Evolutionary conservation across 2,329 filamentous ascomycete species (phyloP), one percentile per base, ranked within the genome.

Genomic region (Neonectria neomacrospora): DNA sequence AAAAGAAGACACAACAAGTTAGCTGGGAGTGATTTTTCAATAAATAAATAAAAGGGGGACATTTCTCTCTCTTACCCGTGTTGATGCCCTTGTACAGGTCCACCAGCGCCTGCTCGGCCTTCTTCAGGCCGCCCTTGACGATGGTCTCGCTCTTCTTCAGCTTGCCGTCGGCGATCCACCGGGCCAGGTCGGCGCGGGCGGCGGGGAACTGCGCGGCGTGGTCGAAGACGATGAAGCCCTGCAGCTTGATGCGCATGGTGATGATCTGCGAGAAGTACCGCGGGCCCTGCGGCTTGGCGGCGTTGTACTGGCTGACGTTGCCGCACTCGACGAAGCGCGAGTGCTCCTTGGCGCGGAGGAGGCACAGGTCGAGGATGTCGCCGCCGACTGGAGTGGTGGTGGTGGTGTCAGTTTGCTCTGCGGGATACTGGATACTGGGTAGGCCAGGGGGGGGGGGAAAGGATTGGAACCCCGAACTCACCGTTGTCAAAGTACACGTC

Each of bases 211-310:
- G 82, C 61, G 85, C 80, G 8, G 76, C 78, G 71, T 85, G 92
- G 75, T 94, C 91, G 57, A 92, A 86, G 42, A 93, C 86, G 67
- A 94, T 90, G 77, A 94, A 94, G 0, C 90, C 90, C 77, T 90
- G 84, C 82, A 92, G 86, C 61, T 80, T 84, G 74, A 89, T 85
- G 64, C 86, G 79, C 82, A 86, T 87, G 5, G 80, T 76, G 51
- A 86, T 79, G 63, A 86, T 80, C 79, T 85, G 84, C 47, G 79
- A 77, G 70, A 86, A 84, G 73, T 87, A 85, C 68, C 81, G 85
- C 54, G 86, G 86, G 0, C 89, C 89, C 26, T 67, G 84, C 78
- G 61, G 83, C 81, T 63, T 83, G 41, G 81, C 76, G 2, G 81
- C 74, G 77, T 93, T 92, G 77, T 93, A 93, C 75, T 90, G 85